Percentiles rank a stretch among this genome's conserved stretches.
These are phyloP conservation scores for Sporormia fimetaria DNA, from an alignment of 495 filamentous ascomycete species.

Conservation along the genomic window DNA sequence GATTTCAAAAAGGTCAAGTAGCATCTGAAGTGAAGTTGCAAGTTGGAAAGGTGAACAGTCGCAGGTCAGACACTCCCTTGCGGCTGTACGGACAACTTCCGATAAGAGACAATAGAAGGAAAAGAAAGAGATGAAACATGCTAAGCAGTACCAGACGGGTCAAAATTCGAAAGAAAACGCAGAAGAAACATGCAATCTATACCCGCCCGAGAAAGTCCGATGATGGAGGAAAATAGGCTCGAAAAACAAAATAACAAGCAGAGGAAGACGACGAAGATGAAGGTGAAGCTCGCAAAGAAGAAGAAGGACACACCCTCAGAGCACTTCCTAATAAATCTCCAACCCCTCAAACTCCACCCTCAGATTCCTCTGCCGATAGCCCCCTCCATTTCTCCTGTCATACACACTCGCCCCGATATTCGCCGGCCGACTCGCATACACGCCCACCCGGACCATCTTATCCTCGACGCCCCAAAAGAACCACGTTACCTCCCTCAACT, in stretches of 20 bases:
- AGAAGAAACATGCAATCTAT: neutral
- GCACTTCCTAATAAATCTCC: constrained; percentile 35
- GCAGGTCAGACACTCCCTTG: too few relatives aligned
- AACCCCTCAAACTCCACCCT: constrained; percentile 48
- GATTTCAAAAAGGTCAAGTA: too few relatives aligned
- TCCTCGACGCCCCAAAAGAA: constrained; percentile 52
- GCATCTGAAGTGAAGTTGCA: too few relatives aligned
- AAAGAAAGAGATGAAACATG: too few relatives aligned
- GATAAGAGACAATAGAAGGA: too few relatives aligned
- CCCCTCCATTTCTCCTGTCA: constrained; percentile 37
- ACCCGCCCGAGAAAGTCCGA: neutral
- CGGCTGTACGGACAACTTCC: too few relatives aligned
- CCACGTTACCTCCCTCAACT: constrained; percentile 48
- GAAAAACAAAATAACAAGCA: neutral
- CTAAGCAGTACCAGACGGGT: too few relatives aligned
- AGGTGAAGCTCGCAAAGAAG: neutral
- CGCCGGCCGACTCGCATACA: constrained; percentile 46
- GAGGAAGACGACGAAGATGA: neutral
- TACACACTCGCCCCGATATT: constrained; percentile 35
- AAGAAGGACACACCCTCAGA: neutral
- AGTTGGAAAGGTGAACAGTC: too few relatives aligned
- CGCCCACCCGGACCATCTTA: constrained; percentile 46
- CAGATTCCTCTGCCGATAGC: constrained; percentile 35
- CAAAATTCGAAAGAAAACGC: neutral
- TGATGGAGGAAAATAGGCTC: neutral